A percentile compares a stretch with the other conserved stretches of the same genome.
These are phyloP conservation scores for Mycena galericulata DNA, from an alignment of 768 basidiomycete genomes.

Conservation along the genomic window DNA sequence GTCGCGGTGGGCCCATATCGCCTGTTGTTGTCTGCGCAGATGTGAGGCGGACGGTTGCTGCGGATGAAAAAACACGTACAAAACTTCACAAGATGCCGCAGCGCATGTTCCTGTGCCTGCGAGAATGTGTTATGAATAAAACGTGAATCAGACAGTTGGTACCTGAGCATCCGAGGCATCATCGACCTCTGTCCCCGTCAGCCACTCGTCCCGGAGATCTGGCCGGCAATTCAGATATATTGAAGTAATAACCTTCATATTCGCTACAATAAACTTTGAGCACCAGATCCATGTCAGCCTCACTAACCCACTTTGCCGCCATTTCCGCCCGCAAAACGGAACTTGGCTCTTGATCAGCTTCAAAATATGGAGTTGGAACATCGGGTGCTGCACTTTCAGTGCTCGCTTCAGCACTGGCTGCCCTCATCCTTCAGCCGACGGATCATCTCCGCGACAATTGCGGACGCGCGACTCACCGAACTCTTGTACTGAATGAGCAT, in stretches of 20 bases:
- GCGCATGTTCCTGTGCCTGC: conserved; percentile 94
- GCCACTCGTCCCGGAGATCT: conserved; percentile 97
- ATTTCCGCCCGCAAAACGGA: conserved; percentile 96
- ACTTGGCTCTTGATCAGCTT: conserved; percentile 99
- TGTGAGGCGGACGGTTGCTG: conserved; percentile 29
- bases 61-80: conserved; percentile 62
- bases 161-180: conserved; percentile 93
- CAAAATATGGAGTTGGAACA: conserved; percentile 93
- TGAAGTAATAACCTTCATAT: conserved; percentile 99
- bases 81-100: conserved; percentile 94
- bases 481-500: conserved; percentile 99
- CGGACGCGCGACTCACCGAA: conserved; percentile 74
- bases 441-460: neutral
- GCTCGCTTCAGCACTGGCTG: conserved; percentile 97
- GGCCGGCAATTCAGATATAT: conserved; percentile 98
- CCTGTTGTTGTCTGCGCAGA: conserved; percentile 82
- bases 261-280: conserved; percentile 65
- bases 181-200: conserved; percentile 92
- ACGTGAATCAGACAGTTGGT: conserved; percentile 19
- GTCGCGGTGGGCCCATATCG: conserved; percentile 79
- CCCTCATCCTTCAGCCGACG: neutral
- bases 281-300: conserved; percentile 15
- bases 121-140: conserved; percentile 23
- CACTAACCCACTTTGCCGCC: conserved; percentile 86
- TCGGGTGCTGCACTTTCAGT: conserved; percentile 91